Conservation (phyloP, 2,329 filamentous ascomycete species). For the Podosphaera fusca region DNA sequence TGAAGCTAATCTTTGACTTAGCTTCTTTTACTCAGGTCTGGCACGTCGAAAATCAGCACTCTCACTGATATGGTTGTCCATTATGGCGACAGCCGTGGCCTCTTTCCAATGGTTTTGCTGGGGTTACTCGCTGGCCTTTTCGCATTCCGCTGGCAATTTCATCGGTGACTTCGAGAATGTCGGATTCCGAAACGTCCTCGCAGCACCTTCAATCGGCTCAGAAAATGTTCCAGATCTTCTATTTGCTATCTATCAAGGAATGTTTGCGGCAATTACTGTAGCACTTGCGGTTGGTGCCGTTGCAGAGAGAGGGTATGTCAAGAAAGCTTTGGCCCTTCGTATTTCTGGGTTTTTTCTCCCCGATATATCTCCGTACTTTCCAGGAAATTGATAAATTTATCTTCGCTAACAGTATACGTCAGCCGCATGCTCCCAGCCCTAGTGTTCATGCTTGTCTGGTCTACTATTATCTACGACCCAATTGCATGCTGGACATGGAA, state of each 20-base stretch:
- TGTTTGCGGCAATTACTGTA: constrained; percentile 59
- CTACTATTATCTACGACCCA: constrained; percentile 67
- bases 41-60: constrained; percentile 73
- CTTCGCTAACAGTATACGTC: constrained; percentile 30
- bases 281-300: not conserved
- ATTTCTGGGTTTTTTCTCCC: too few relatives aligned
- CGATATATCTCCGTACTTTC: too few relatives aligned
- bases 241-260: constrained; percentile 73
- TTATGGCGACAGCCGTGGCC: constrained; percentile 62
- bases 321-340: constrained; percentile 50
- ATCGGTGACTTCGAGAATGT: constrained; percentile 61
- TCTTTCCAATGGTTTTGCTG: constrained; percentile 37
- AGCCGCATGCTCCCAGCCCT: constrained; percentile 71
- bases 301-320: constrained; percentile 1
- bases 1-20: not conserved
- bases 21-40: constrained; percentile 74
- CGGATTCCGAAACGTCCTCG: constrained; percentile 52
- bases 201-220: constrained; percentile 48
- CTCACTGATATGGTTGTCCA: constrained; percentile 67
- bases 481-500: constrained; percentile 94
- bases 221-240: constrained; percentile 55
- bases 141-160: constrained; percentile 4
- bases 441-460: constrained; percentile 80
- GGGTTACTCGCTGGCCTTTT: constrained; percentile 10
- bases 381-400: too few relatives aligned